Conservation (phyloP, 202 grass and related monocot species). For the Alloteropsis angusta region DNA sequence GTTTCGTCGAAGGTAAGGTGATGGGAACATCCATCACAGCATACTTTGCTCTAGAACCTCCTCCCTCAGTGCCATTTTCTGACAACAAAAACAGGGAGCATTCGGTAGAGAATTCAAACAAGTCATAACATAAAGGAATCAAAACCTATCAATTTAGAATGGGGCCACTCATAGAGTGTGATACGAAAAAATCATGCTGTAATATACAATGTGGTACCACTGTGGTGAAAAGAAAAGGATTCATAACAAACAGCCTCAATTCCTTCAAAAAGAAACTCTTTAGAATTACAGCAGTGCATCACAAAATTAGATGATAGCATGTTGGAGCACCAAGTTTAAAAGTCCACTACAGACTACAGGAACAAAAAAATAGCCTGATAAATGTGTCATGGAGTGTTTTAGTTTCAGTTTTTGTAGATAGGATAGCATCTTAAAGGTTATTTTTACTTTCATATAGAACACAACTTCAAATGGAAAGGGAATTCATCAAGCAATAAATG, state of each 20-base stretch:
- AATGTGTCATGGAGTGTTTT: not conserved
- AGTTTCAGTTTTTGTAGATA: constrained; percentile 7
- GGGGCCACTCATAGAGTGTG: not conserved
- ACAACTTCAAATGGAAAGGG: not conserved
- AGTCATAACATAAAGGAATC: constrained; percentile 4
- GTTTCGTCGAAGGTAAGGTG: constrained; percentile 65
- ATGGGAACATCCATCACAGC: constrained; percentile 73
- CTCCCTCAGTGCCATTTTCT: constrained; percentile 74
- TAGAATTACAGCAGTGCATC: not conserved
- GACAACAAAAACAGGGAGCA: constrained; percentile 25
- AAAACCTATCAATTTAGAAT: constrained; percentile 12
- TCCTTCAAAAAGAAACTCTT: not conserved
- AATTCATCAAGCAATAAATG: constrained; percentile 7
- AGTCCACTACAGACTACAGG: not conserved
- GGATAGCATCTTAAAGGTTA: not conserved
- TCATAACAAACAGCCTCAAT: not conserved
- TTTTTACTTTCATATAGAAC: not conserved
- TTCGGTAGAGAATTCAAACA: not conserved
- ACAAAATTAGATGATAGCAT: not conserved
- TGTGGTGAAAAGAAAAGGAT: not conserved
- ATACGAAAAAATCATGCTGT: not conserved
- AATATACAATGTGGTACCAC: not conserved
- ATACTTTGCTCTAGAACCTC: constrained; percentile 84
- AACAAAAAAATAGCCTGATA: constrained; percentile 2
- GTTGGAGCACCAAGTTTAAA: not conserved